Evolutionary conservation across 768 basidiomycete genomes (phyloP).

Genomic region (Lactifluus rugatus): DNA sequence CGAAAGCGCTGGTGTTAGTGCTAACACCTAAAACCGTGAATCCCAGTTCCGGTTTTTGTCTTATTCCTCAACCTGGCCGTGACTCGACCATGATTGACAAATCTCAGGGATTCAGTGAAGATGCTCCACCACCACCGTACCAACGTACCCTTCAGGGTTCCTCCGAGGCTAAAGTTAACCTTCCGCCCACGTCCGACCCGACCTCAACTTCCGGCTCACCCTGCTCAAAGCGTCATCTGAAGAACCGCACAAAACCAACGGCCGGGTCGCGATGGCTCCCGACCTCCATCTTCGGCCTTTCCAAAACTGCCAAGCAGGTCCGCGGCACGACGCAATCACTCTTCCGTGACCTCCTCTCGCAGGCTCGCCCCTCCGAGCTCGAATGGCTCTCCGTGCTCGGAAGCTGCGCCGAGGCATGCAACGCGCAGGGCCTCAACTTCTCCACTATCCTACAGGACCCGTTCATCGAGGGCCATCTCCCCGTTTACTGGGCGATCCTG

Average conservation of each 20-base stretch:
- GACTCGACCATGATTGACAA: slow-evolving; percentile 15
- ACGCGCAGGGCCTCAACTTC: slow-evolving; percentile 38
- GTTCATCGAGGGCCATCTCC: slow-evolving; percentile 53
- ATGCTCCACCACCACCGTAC: slow-evolving; percentile 17
- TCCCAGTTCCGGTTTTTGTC: background rate
- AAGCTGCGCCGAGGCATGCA: slow-evolving; percentile 56
- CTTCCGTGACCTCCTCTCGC: slow-evolving; percentile 31
- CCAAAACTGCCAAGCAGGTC: slow-evolving; percentile 19
- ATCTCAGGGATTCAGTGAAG: slow-evolving; percentile 1
- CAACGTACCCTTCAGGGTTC: slow-evolving; percentile 1
- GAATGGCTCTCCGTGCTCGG: slow-evolving; percentile 38
- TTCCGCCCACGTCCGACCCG: background rate
- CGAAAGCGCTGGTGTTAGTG: background rate
- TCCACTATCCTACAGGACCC: slow-evolving; percentile 50
- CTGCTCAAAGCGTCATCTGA: background rate
- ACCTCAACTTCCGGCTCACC: background rate
- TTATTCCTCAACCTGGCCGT: background rate
- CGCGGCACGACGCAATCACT: slow-evolving; percentile 12
- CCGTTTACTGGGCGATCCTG: slow-evolving; percentile 66
- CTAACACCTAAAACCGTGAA: background rate
- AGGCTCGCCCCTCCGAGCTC: slow-evolving; percentile 25
- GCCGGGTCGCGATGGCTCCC: slow-evolving; percentile 11
- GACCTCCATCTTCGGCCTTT: slow-evolving; percentile 17
- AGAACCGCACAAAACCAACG: background rate
- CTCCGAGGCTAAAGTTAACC: background rate